Evolutionary conservation across 2,329 filamentous ascomycete genomes (phyloP), one percentile per base, ranked within the genome.

Genomic region (Balansia obtecta): DNA sequence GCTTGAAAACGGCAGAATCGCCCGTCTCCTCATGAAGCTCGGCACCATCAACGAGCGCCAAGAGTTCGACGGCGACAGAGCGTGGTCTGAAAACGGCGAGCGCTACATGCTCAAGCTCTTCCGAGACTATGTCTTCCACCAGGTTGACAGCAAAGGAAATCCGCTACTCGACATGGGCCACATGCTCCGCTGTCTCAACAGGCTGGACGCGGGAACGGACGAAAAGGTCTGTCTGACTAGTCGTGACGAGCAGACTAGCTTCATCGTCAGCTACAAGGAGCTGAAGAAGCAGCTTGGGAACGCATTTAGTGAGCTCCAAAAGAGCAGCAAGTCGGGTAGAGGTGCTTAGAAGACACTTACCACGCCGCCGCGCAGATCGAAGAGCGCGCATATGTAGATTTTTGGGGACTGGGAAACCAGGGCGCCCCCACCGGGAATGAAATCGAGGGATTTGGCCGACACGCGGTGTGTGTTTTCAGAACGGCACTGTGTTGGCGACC

Each of bases 121-220:
- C 73, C 81, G 93, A 46, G 93, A 98, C 68, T 97, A 94, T 60
- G 88, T 96, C 40, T 98, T 97, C 69, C 93, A 98, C 65, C 90
- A 95, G 61, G 89, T 96, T 12, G 89, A 97, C 63, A 77, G 80
- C 32, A 82, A 88, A 51, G 89, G 88, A 13, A 85, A 86, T 49
- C 86, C 93, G 0, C 84, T 90, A 1, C 74, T 95, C 5, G 87
- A 96, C 62, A 72, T 96, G 52, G 91, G 86, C 3, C 90, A 97
- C 68, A 88, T 97, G 55, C 67, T 98, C 44, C 79, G 77, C 27
- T 91, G 85, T 61, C 69, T 98, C 57, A 96, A 94, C 70, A 96
- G 95, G 65, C 73, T 98, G 49, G 93, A 98, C 67, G 87, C 88
- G 0, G 93, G 90, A 0, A 80, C 80, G 2, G 88, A 94, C 27